phyloP scores from a whole-genome alignment of 2,329 filamentous ascomycete species.

The Colletotrichum sublineola region DNA sequence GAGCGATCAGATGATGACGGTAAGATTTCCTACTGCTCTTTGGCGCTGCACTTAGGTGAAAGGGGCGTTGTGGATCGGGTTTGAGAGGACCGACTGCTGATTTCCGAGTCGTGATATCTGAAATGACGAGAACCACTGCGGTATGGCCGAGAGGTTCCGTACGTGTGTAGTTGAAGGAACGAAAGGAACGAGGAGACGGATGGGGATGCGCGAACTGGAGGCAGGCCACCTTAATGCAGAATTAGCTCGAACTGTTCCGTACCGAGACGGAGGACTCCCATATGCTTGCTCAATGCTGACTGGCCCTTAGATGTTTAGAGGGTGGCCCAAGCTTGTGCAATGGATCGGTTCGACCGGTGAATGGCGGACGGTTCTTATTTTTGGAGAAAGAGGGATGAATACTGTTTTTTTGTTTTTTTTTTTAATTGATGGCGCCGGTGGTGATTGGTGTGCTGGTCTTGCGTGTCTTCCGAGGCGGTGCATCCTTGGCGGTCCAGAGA shows the following conservation, averaged over 20 bases:
- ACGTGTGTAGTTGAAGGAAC: slow-evolving; percentile 7
- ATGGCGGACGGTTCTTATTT: not conserved
- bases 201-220: slow-evolving; percentile 6
- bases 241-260: slow-evolving; percentile 1
- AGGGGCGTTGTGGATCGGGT: not conserved
- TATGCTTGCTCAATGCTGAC: slow-evolving; percentile 8
- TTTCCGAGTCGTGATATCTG: not conserved
- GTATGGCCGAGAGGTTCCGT: not conserved
- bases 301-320: slow-evolving; percentile 14
- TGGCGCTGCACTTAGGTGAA: not conserved
- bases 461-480: slow-evolving; percentile 37
- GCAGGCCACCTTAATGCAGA: slow-evolving; percentile 10
- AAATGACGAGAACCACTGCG: not conserved
- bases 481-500: slow-evolving; percentile 36
- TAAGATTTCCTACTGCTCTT: not conserved
- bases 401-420: not conserved
- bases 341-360: slow-evolving; percentile 16
- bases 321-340: slow-evolving; percentile 32
- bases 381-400: slow-evolving; percentile 33
- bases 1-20: not conserved
- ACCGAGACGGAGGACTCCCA: slow-evolving; percentile 2
- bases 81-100: not conserved
- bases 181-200: slow-evolving; percentile 4
- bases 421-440: slow-evolving; percentile 9
- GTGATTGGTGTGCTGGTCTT: slow-evolving; percentile 28